Evolutionary conservation across 2,329 filamentous ascomycete species (phyloP).

Genomic region (Talaromyces pinophilus): DNA sequence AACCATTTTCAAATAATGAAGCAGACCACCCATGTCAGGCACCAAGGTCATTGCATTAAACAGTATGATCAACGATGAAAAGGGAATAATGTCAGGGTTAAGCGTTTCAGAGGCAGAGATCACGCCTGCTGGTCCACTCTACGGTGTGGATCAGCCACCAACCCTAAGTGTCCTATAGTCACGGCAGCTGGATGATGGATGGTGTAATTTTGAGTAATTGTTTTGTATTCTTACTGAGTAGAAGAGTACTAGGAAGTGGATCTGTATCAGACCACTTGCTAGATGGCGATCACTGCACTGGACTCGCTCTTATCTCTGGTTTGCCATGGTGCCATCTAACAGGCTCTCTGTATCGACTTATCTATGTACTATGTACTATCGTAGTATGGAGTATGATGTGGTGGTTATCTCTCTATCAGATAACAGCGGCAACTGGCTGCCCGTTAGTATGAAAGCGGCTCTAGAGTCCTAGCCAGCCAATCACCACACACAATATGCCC

Average conservation of each 20-base stretch:
- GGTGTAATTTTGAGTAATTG: constrained; percentile 9
- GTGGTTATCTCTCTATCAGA: constrained; percentile 5
- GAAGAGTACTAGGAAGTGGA: not conserved
- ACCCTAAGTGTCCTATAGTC: not conserved
- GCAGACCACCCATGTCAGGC: constrained; percentile 1
- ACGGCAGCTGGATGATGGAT: constrained; percentile 1
- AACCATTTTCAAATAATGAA: too few species aligned
- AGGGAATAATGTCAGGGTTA: not conserved
- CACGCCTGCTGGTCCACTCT: constrained; percentile 3
- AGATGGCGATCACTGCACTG: not conserved
- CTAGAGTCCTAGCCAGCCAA: not conserved
- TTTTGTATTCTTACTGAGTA: not conserved
- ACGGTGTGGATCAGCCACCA: constrained; percentile 4
- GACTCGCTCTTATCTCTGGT: constrained; percentile 9
- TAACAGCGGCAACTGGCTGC: constrained; percentile 9
- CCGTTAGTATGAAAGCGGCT: constrained; percentile 12
- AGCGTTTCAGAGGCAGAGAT: constrained; percentile 3
- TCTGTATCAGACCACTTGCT: not conserved
- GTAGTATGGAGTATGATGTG: too few species aligned
- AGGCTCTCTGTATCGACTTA: not conserved
- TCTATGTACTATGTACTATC: not conserved
- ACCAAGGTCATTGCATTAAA: constrained; percentile 6
- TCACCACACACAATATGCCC: not conserved
- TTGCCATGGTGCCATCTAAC: not conserved
- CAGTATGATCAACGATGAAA: not conserved